These are phyloP conservation scores for Pigoraptor vietnamica DNA, from an alignment of 78 protist species.

Conservation along the genomic window DNA sequence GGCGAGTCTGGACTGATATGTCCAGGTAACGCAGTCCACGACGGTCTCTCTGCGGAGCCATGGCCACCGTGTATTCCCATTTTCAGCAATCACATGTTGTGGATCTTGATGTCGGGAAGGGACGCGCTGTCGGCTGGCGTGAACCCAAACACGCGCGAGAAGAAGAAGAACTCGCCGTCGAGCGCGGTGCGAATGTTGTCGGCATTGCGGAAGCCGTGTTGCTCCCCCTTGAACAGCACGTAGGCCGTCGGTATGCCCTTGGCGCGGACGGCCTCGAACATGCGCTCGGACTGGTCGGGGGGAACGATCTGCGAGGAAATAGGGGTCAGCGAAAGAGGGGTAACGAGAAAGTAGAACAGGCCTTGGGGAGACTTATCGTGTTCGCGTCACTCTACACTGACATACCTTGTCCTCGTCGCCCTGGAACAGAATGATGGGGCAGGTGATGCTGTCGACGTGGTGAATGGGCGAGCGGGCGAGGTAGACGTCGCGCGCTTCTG, in stretches of 20 bases:
- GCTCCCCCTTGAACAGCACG: not conserved
- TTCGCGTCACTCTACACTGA: too few relatives aligned
- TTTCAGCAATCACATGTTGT: not conserved
- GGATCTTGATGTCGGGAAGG: not conserved
- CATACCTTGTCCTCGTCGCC: constrained; percentile 49
- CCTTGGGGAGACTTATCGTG: too few relatives aligned
- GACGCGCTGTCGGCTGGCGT: not conserved
- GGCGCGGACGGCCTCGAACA: not conserved
- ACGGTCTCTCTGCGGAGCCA: too few relatives aligned
- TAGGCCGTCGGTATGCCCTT: not conserved
- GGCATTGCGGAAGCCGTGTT: not conserved
- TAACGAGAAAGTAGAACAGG: too few relatives aligned
- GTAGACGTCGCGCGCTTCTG: constrained; percentile 6
- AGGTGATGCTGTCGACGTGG: not conserved
- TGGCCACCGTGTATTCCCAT: too few relatives aligned
- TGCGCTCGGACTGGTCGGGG: not conserved
- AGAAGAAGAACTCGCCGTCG: not conserved
- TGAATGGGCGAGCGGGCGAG: constrained; percentile 33
- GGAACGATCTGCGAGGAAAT: not conserved
- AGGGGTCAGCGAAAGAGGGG: too few relatives aligned
- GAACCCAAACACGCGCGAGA: not conserved
- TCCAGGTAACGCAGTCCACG: too few relatives aligned
- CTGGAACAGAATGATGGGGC: constrained; percentile 49
- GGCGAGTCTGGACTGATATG: too few relatives aligned
- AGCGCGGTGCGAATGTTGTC: not conserved